Evolutionary conservation across 169 alveolate species (phyloP), one percentile per base, ranked within the genome.

Genomic region (Plasmodium relictum): DNA sequence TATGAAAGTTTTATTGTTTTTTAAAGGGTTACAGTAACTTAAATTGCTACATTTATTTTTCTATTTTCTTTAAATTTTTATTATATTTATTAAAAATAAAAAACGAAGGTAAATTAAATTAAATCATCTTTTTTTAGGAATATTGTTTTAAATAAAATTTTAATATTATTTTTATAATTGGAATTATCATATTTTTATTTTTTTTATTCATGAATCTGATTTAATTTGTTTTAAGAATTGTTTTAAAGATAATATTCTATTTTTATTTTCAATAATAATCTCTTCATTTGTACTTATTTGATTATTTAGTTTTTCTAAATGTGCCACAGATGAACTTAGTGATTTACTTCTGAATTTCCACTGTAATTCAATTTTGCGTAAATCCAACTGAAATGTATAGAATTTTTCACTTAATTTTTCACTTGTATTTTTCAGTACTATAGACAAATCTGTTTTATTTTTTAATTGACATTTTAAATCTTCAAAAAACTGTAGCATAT

Each of bases 331-430:
- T 24, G 92, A 86, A 14, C 50, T 61, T 45, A 86, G 24, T 3
- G 70, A 48, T 26, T 86, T 86, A 61, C 72, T 86, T 63, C 70
- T 63, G 56, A 86, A 86, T 26, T 86, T 86, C 92, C 92, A 86
- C 24, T 86, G 74, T 65, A 86, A 71, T 44, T 86, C 71, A 22
- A 71, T 72, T 86, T 71, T 86, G n/a, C 87, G 73, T 58, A 86
- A 58, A 58, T 69, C 76, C 68, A 61, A 50, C 39, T 59, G 48
- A 12, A 86, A 41, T 22, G n/a, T 50, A 9, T 71, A 14, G n/a
- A 72, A 24, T 41, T 24, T 10, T 58, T 86, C 92, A 42, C 42
- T 86, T 52, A 86, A 86, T 39, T 39, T 26, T 5, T 70, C 65
- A 70, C 69, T 42, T 73, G 24, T 74, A 4, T 48, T 52, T 22